Percentiles rank a stretch among this genome's conserved stretches.
phyloP scores from a whole-genome alignment of 163 green algal genomes.

The Coccomyxa subellipsoidea region DNA sequence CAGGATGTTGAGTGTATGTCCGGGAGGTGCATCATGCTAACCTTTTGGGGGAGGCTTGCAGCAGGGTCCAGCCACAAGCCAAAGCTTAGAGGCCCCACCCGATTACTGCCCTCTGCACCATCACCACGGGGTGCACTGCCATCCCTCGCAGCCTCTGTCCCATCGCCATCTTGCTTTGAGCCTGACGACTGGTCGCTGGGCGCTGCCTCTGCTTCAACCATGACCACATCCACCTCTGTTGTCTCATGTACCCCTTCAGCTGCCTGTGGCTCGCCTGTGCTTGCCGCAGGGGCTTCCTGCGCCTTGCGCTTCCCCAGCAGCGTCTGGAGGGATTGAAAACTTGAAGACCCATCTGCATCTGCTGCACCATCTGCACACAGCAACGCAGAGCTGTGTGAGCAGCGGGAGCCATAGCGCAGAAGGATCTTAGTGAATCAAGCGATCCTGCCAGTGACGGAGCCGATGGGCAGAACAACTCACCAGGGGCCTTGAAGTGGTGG shows the following conservation, averaged over 20 bases:
- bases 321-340: background rate
- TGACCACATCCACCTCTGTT: background rate
- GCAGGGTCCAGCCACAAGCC: no score
- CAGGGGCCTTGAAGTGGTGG: background rate
- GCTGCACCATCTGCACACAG: background rate
- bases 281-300: background rate
- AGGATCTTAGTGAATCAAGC: no score
- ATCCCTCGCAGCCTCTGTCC: background rate
- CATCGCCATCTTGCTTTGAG: background rate
- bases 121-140: background rate
- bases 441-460: no score
- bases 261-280: background rate
- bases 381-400: background rate
- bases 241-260: background rate
- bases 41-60: background rate
- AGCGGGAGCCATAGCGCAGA: no score
- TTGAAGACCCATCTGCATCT: background rate
- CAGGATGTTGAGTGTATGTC: no score
- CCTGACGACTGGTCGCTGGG: background rate
- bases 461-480: background rate
- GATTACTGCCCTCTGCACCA: background rate
- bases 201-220: background rate
- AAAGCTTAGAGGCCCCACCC: background rate
- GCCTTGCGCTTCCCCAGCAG: background rate
- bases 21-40: no score